Conservation (phyloP, 2,329 filamentous ascomycete species). For the Aspergillus pseudoglaucus region DNA sequence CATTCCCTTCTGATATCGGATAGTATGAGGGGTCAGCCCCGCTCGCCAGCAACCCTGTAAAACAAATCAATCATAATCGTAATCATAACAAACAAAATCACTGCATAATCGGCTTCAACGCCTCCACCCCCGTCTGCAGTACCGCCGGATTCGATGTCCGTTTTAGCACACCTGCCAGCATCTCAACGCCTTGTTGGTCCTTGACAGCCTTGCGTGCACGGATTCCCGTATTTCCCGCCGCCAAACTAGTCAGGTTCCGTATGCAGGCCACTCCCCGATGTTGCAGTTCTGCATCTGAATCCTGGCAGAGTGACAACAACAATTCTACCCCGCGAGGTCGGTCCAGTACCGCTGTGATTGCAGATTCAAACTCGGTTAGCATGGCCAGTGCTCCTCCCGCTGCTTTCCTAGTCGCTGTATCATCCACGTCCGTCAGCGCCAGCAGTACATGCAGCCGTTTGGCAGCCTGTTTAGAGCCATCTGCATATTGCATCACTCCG, state of each 20-base stretch:
- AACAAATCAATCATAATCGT: too few relatives aligned
- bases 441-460: conserved; percentile 76
- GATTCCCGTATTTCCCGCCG: conserved; percentile 59
- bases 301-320: conserved; percentile 72
- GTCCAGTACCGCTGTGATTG: conserved; percentile 64
- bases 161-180: conserved; percentile 63
- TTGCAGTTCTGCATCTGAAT: conserved; percentile 50
- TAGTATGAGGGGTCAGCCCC: too few relatives aligned
- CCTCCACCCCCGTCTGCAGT: conserved; percentile 63
- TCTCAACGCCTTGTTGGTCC: conserved; percentile 57
- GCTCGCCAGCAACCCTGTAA: too few relatives aligned
- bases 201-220: conserved; percentile 56
- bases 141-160: conserved; percentile 64
- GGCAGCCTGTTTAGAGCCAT: conserved; percentile 57
- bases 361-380: conserved; percentile 69
- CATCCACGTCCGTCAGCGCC: conserved; percentile 80
- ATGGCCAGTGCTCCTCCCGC: conserved; percentile 85
- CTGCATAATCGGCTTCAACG: conserved; percentile 52
- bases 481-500: conserved; percentile 42
- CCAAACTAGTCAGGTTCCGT: conserved; percentile 60
- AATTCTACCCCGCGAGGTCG: conserved; percentile 66
- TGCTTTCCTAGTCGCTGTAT: conserved; percentile 69
- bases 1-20: too few relatives aligned
- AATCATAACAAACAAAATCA: not conserved
- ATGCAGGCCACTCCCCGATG: conserved; percentile 69